Base-by-base conservation (phyloP, 1,284 basidiomycete species). In the Hymenochaete sp. region DNA sequence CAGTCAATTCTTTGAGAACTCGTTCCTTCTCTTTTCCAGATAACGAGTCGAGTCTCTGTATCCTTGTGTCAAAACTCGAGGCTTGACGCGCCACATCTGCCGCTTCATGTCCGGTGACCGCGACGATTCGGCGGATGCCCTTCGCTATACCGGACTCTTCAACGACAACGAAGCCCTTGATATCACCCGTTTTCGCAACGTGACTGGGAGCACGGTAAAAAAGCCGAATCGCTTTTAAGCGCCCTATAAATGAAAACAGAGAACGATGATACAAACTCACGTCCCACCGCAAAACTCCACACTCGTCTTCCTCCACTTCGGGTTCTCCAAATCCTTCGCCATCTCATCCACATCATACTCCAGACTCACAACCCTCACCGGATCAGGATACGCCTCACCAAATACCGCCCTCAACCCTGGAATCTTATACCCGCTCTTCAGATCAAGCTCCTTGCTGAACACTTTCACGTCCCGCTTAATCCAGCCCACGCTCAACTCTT, bases 241-340 rank as follows among this genome's bases (percentile, higher is more conserved):
- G n/a, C n/a, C 36, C 31, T 38, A 19, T 29, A 41, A 16, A 6
- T 14, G 37, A 44, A 40, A 6, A 21, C n/a, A 41, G 40, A 35
- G 13, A 42, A 36, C 38, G 42, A 42, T 18, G 33, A 14, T 31
- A 27, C 11, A 13, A n/a, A 77, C 86, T 64, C 56, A 90, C 84
- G 96, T 98, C 63, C 95, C 95, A 66, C 95, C 95, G 63, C 95
- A 98, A 61, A 98, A 96, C 66, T 98, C 96, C 55, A 96, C 78
- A 62, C 88, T 93, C 6, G 93, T 96, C 21, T 66, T 67, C 37
- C 85, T 70, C 95, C 95, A 99, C 65, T 86, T 89, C 4, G 83
- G 77, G 65, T 95, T 93, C 57, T 83, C 77, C 26, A 97, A 72
- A 56, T 98, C 88, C 57, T 75, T 70, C 32, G 79, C 69, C 48